Base-by-base conservation (phyloP, 2,329 filamentous ascomycete genomes). In the Fusarium chlamydosporum region DNA sequence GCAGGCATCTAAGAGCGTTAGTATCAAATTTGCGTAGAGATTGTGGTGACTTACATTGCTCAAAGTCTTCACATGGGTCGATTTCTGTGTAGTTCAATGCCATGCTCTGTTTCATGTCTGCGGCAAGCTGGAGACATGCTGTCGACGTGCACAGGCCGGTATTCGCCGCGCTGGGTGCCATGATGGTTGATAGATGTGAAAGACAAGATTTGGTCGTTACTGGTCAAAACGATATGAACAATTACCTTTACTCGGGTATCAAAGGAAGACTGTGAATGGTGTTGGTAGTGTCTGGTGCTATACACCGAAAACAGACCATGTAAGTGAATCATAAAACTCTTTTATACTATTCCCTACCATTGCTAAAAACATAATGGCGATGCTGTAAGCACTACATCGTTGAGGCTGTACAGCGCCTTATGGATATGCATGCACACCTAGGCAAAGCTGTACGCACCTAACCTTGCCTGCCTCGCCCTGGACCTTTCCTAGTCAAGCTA, bases 11-110 rank as follows among this genome's bases (percentile, higher is more conserved):
- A 31, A 16, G 6, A 12, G 27, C 6, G 43, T 63, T 40, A 63
- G 34, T 18, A 18, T 13, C 31, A n/a, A 10, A 26, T n/a, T 9
- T 18, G 13, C 11, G 3, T 40, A 7, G 16, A 26, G 13, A 12
- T 26, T 31, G 15, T 18, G 13, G 12, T n/a, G 11, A 13, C 61
- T 42, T 34, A 57, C 89, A 84, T 74, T 89, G 82, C 62, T 91
- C 88, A 62, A 93, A 93, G 72, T 92, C 79, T n/a, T 82, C 85
- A 71, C 91, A 93, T 2, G 91, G 86, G 74, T 92, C 89, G 38
- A 92, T 80, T 4, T 86, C 77, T 61, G 86, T 81, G 76, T 91
- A 89, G 51, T 88, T 67, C 12, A 72, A 65, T 3, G 76, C 73
- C 0, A 79, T 15, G 18, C 45, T 61, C 23, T 53, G 20, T 18